Evolutionary conservation across 1,284 basidiomycete species (phyloP).

Genomic region (Ustilago bromivora): DNA sequence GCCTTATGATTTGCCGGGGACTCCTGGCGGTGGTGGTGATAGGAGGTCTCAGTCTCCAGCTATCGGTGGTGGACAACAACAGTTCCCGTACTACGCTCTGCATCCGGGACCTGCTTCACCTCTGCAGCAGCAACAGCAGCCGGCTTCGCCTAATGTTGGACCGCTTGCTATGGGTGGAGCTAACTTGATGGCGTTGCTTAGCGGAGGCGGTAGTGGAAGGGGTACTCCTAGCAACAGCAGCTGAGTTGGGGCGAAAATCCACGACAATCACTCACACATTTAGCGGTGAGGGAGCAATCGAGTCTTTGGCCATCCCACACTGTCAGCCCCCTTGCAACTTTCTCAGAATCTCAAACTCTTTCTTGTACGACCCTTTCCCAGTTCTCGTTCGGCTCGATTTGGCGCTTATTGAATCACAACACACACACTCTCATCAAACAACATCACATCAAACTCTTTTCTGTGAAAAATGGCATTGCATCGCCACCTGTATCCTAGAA

Average conservation of each 20-base stretch:
- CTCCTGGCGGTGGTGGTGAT: conserved; percentile 10
- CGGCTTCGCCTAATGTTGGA: conserved; percentile 22
- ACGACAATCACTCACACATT: no score
- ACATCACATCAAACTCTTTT: neutral
- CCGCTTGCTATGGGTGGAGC: conserved; percentile 44
- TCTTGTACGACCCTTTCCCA: neutral
- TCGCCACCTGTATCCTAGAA: neutral
- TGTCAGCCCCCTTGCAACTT: neutral
- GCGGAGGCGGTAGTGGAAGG: conserved; percentile 28
- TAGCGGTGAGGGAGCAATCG: neutral
- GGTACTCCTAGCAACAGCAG: conserved; percentile 27
- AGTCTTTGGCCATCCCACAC: neutral
- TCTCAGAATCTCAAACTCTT: neutral
- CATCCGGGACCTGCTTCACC: conserved; percentile 8
- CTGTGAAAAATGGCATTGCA: neutral
- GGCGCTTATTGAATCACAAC: neutral
- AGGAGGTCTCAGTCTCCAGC: conserved; percentile 22
- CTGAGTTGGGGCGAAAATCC: neutral
- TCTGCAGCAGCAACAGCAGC: conserved; percentile 13
- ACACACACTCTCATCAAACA: neutral
- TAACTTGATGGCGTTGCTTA: conserved; percentile 53
- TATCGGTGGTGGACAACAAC: conserved; percentile 2
- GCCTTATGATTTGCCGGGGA: conserved; percentile 37
- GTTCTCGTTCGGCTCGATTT: neutral
- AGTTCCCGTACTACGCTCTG: conserved; percentile 40